These are phyloP conservation scores for Grosmannia serpens DNA, from an alignment of 2,329 filamentous ascomycete genomes.

Conservation along the genomic window DNA sequence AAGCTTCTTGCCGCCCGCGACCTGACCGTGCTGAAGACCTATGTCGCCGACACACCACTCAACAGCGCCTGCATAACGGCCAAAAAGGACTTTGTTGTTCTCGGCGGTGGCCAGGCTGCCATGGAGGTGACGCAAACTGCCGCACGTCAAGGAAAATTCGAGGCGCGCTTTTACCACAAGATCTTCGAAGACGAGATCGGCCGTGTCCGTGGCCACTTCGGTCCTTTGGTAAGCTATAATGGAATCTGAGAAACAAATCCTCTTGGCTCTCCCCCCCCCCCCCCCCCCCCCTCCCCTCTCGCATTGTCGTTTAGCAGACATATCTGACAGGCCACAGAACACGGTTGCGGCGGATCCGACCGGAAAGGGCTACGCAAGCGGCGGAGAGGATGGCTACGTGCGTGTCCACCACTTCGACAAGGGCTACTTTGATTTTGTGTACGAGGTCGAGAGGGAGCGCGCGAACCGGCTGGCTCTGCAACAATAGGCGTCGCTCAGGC, in stretches of 20 bases:
- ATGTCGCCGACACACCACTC: conserved; percentile 81
- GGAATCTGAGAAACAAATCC: not conserved
- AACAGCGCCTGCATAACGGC: conserved; percentile 91
- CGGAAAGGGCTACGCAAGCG: conserved; percentile 85
- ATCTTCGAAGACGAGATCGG: conserved; percentile 98
- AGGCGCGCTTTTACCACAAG: conserved; percentile 99
- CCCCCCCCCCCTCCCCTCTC: too few species aligned
- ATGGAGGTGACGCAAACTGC: conserved; percentile 97
- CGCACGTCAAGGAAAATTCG: conserved; percentile 94
- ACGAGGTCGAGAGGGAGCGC: conserved; percentile 90
- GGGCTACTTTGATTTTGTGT: conserved; percentile 96
- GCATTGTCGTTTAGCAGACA: conserved; percentile 2
- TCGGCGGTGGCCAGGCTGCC: conserved; percentile 94
- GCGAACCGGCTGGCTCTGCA: conserved; percentile 29
- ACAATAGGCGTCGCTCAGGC: conserved; percentile 3
- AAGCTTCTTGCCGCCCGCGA: conserved; percentile 83
- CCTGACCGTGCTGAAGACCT: conserved; percentile 88
- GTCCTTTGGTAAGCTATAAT: conserved; percentile 55
- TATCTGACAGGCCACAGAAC: conserved; percentile 39
- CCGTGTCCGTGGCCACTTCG: conserved; percentile 93
- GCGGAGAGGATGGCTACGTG: conserved; percentile 97
- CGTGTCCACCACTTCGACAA: conserved; percentile 98
- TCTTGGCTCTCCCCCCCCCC: not conserved
- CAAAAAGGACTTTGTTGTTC: conserved; percentile 95
- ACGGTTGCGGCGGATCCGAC: conserved; percentile 89